Evolutionary conservation across 768 basidiomycete genomes (phyloP).

Genomic region (Boletellus ananiceps): DNA sequence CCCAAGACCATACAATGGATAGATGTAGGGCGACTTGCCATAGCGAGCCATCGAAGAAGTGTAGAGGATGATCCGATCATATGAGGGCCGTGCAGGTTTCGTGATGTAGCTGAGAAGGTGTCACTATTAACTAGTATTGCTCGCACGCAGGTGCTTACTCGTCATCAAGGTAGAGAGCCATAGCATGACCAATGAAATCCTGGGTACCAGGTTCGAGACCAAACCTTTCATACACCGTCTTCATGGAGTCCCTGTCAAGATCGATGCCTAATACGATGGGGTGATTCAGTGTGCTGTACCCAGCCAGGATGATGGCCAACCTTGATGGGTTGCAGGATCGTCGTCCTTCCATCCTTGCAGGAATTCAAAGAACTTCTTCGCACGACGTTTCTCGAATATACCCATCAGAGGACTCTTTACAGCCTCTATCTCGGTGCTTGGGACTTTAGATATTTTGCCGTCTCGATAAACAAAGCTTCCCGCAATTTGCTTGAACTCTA

Average conservation of each 20-base stretch:
- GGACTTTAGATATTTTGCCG: constrained; percentile 95
- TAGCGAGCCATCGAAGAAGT: constrained; percentile 98
- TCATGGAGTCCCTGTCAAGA: constrained; percentile 90
- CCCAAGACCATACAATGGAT: constrained; percentile 97
- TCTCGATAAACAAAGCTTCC: constrained; percentile 98
- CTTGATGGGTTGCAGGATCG: constrained; percentile 95
- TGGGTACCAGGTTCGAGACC: constrained; percentile 96
- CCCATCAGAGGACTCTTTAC: constrained; percentile 95
- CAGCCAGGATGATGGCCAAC: constrained; percentile 37
- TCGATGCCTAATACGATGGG: constrained; percentile 56
- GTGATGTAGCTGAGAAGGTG: constrained; percentile 70
- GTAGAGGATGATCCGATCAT: constrained; percentile 95
- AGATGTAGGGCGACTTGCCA: constrained; percentile 99
- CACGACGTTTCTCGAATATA: constrained; percentile 96
- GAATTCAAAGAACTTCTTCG: constrained; percentile 98
- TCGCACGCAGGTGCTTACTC: constrained; percentile 54
- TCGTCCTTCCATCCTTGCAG: constrained; percentile 93
- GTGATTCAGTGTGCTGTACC: constrained; percentile 1
- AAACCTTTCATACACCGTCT: constrained; percentile 92
- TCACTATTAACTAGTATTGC: constrained; percentile 6
- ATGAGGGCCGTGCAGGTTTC: constrained; percentile 84
- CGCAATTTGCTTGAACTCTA: constrained; percentile 99
- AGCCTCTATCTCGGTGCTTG: constrained; percentile 96
- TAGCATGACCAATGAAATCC: constrained; percentile 98
- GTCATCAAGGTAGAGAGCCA: constrained; percentile 97